These are phyloP conservation scores for Elongisporangium senticosum DNA, from an alignment of 352 stramenopile genomes.

Conservation along the genomic window DNA sequence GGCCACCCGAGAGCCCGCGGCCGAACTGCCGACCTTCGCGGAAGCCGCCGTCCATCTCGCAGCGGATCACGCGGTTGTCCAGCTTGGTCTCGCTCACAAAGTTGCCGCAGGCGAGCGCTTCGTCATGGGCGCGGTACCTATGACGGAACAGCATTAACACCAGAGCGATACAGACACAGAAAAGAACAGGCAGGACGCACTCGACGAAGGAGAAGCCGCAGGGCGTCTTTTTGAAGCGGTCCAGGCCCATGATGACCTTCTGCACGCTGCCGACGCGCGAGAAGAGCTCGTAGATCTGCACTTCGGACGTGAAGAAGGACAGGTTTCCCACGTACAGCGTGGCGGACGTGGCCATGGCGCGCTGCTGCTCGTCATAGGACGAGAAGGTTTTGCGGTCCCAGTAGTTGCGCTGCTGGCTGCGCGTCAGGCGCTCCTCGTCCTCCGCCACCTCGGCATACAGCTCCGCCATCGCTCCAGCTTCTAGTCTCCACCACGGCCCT, in stretches of 20 bases:
- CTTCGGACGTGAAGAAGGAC: slow-evolving; percentile 94
- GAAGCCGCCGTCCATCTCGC: slow-evolving; percentile 87
- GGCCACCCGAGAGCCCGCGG: slow-evolving; percentile 69
- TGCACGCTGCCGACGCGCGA: slow-evolving; percentile 89
- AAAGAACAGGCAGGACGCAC: slow-evolving; percentile 30
- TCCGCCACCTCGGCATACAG: slow-evolving; percentile 54
- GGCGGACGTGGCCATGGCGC: slow-evolving; percentile 82
- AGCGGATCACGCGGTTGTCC: slow-evolving; percentile 83
- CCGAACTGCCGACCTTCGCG: slow-evolving; percentile 83
- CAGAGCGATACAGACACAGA: background rate
- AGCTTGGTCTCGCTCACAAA: slow-evolving; percentile 86
- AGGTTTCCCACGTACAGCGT: slow-evolving; percentile 98
- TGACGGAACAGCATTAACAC: background rate
- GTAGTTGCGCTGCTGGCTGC: slow-evolving; percentile 83
- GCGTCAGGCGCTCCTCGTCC: slow-evolving; percentile 63
- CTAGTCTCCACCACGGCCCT: background rate
- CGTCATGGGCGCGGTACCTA: slow-evolving; percentile 63
- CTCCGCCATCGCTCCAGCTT: slow-evolving; percentile 35
- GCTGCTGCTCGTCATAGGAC: slow-evolving; percentile 90
- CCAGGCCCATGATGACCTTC: slow-evolving; percentile 94
- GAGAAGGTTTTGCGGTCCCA: slow-evolving; percentile 94
- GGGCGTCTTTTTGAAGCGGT: slow-evolving; percentile 94
- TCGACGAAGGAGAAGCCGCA: slow-evolving; percentile 98
- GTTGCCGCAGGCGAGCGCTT: slow-evolving; percentile 70
- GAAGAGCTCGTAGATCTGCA: slow-evolving; percentile 95